Conservation (phyloP, 2,329 filamentous ascomycete genomes). For the Trichoderma sp. region DNA sequence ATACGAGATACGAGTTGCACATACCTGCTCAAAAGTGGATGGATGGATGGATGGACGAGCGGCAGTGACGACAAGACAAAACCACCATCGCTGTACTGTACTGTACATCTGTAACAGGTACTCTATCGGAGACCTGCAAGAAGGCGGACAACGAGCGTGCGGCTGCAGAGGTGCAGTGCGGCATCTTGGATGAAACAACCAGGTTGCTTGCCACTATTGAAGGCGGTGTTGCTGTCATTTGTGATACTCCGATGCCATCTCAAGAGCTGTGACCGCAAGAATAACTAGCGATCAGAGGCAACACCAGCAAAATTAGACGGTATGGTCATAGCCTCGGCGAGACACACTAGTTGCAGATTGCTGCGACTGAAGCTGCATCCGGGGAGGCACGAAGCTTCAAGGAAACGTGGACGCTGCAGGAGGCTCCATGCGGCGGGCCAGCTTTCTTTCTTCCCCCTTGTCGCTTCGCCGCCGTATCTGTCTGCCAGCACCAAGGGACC, state of each 20-base stretch:
- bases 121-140: not conserved
- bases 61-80: not conserved
- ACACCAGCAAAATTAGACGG: slow-evolving; percentile 24
- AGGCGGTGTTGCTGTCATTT: slow-evolving; percentile 25
- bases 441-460: slow-evolving; percentile 7
- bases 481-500: not conserved
- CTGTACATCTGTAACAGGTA: not conserved
- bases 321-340: slow-evolving; percentile 20
- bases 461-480: slow-evolving; percentile 1
- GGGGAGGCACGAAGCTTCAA: slow-evolving; percentile 23
- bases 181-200: slow-evolving; percentile 12
- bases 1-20: not conserved
- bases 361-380: slow-evolving; percentile 13
- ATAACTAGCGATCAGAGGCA: slow-evolving; percentile 15
- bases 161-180: not conserved
- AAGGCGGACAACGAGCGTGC: not conserved
- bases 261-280: slow-evolving; percentile 20
- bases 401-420: slow-evolving; percentile 20
- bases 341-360: slow-evolving; percentile 9
- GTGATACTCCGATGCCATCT: slow-evolving; percentile 21
- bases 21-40: not conserved
- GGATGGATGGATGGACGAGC: not conserved
- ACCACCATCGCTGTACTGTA: not conserved
- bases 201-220: slow-evolving; percentile 4
- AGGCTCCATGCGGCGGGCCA: slow-evolving; percentile 12